Percentiles rank a stretch among this genome's conserved stretches.
These are phyloP conservation scores for Podila clonocystis DNA, from an alignment of 192 early-diverging fungal species.

Conservation along the genomic window DNA sequence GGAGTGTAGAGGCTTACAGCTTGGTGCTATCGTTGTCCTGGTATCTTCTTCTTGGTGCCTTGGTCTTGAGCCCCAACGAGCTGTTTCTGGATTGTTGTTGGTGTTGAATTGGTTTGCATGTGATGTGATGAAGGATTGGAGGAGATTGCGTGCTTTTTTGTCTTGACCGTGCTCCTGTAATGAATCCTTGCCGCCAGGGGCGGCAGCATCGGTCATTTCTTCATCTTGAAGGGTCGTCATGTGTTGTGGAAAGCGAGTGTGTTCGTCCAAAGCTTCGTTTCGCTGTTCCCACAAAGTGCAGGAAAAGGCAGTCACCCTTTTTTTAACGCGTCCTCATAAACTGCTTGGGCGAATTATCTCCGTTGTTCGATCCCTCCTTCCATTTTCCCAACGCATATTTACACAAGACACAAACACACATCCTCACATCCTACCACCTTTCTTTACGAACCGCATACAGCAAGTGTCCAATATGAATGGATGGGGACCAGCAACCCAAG, in stretches of 20 bases:
- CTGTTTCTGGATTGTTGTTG: not conserved
- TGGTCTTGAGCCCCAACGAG: not conserved
- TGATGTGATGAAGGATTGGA: not conserved
- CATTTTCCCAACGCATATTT: not conserved
- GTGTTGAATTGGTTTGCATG: not conserved
- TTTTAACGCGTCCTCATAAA: not conserved
- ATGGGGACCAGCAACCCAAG: not conserved
- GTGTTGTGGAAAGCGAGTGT: too few relatives aligned
- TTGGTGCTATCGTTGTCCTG: not conserved
- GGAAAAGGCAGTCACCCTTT: not conserved
- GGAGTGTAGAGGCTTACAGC: not conserved
- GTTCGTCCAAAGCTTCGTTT: too few relatives aligned
- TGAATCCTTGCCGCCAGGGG: not conserved
- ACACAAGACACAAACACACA: not conserved
- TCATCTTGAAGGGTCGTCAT: not conserved
- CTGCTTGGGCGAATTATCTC: not conserved
- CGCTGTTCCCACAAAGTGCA: too few relatives aligned
- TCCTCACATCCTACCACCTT: not conserved
- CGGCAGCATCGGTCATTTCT: not conserved
- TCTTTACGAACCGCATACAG: not conserved
- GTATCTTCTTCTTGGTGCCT: not conserved
- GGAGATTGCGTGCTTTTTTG: not conserved
- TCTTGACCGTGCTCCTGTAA: not conserved
- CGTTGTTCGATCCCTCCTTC: not conserved
- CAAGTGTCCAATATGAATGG: not conserved